Base-by-base conservation (phyloP, 108 stramenopile genomes). In the Mayamaea pseudoterrestris region DNA sequence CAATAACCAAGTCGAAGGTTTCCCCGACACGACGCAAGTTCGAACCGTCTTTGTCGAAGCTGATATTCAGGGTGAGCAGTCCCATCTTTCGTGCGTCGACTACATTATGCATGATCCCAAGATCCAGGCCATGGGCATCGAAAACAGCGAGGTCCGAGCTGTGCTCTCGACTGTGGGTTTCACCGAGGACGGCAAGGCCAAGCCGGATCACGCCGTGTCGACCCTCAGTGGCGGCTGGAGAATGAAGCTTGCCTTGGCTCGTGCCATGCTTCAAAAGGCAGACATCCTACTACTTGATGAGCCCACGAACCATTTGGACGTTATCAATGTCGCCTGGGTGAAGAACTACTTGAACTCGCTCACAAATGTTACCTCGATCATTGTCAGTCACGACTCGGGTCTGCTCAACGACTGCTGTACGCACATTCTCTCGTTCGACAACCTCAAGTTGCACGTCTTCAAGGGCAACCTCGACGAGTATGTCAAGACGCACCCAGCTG, bases 291-390 rank as follows among this genome's bases (percentile, higher is more conserved):
- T 97, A 24, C 39, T 73, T 46, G 98, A 99, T 69, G 98, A 99
- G 65, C 98, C 98, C 34, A 99, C 98, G 30, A 97, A 97, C 64
- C 98, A 99, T 71, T 69, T 97, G 47, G 98, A 99, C 69, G 98
- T 99, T 35, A 96, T 96, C 75, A 98, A 98, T 68, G 96, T 99
- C 46, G 95, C 95, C 18, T 99, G 98, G 98, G 94, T 99, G 37
- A 97, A 97, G 80, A 93, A 83, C 61, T 99, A 97, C 91, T 68
- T 99, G 46, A 95, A 92, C 76, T 90, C 87, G 18, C 83, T 97
- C 49, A 88, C 69, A 36, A 59, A 93, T 58, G 96, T 99, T 16
- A 97, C 96, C 22, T 78, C 76, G 25, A 97, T 99, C 80, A 95
- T 97, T 63, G 96, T 97, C 57, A 95, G 93, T 47, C 98, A 99